Evolutionary conservation across 2,329 filamentous ascomycete genomes (phyloP).

Genomic region (Gliomastix tumulicola): DNA sequence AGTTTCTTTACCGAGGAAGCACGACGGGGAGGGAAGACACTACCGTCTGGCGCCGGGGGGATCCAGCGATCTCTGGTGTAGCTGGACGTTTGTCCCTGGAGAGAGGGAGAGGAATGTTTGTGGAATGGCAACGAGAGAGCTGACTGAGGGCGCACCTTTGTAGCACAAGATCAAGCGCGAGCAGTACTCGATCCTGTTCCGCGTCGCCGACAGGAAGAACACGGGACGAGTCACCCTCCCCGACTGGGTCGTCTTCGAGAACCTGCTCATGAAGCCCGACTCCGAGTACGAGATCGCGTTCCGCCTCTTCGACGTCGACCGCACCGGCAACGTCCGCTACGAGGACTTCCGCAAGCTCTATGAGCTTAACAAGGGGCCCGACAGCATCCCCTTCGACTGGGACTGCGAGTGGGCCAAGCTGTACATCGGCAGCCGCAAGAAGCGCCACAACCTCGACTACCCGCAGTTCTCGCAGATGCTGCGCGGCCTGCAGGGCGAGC

Average conservation of each 20-base stretch:
- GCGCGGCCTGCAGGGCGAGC: slow-evolving; percentile 89
- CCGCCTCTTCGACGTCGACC: slow-evolving; percentile 84
- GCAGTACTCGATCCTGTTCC: slow-evolving; percentile 91
- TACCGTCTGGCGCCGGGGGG: too few species aligned
- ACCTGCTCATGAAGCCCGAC: slow-evolving; percentile 86
- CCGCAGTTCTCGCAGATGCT: slow-evolving; percentile 98
- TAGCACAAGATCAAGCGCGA: slow-evolving; percentile 97
- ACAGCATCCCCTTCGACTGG: slow-evolving; percentile 92
- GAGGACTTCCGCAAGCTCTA: slow-evolving; percentile 81
- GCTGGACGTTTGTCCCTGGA: too few species aligned
- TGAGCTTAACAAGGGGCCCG: slow-evolving; percentile 78
- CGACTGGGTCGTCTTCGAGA: slow-evolving; percentile 93
- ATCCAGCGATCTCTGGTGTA: too few species aligned
- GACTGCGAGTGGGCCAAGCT: slow-evolving; percentile 93
- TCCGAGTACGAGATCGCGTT: slow-evolving; percentile 99
- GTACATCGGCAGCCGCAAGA: slow-evolving; percentile 83
- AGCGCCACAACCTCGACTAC: slow-evolving; percentile 88
- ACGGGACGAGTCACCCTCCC: slow-evolving; percentile 67
- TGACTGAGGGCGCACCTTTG: too few species aligned
- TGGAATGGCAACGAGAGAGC: too few species aligned
- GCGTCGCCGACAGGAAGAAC: slow-evolving; percentile 74
- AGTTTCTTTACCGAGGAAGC: too few species aligned
- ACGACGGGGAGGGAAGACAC: too few species aligned
- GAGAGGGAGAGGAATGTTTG: too few species aligned
- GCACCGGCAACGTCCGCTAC: slow-evolving; percentile 80